Evolutionary conservation across 805 yeast species (phyloP).

Genomic region (Grigorovia jiainica): DNA sequence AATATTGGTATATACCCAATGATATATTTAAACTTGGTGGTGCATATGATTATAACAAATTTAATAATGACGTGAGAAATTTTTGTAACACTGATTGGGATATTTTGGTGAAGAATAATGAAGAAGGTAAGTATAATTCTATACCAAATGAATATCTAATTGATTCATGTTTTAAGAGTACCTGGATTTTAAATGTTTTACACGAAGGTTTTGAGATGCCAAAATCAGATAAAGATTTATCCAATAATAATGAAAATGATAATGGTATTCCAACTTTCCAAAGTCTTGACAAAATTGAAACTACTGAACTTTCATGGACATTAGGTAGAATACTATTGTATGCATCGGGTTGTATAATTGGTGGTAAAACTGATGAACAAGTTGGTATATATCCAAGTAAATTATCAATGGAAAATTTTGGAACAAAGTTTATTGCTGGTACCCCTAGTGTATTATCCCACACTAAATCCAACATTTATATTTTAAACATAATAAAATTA

Average conservation of each 20-base stretch:
- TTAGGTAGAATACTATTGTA: slow-evolving; percentile 76
- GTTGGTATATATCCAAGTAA: slow-evolving; percentile 26
- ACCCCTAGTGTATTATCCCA: no score
- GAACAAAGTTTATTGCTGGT: slow-evolving; percentile 22
- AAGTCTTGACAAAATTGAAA: slow-evolving; percentile 71
- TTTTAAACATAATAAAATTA: neutral
- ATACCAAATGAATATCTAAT: slow-evolving; percentile 48
- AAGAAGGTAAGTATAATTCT: slow-evolving; percentile 48
- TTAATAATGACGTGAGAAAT: slow-evolving; percentile 53
- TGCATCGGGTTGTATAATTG: slow-evolving; percentile 59
- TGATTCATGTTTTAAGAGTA: slow-evolving; percentile 87
- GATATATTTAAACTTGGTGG: slow-evolving; percentile 88
- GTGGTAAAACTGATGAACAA: slow-evolving; percentile 6
- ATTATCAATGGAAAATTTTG: slow-evolving; percentile 9
- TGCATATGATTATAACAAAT: slow-evolving; percentile 65
- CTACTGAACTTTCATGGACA: slow-evolving; percentile 91
- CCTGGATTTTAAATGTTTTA: slow-evolving; percentile 82
- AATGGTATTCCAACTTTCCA: slow-evolving; percentile 53
- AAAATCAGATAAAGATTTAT: slow-evolving; percentile 8
- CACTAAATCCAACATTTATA: neutral
- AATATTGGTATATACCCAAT: slow-evolving; percentile 95
- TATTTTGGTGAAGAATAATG: slow-evolving; percentile 38
- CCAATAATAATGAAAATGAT: slow-evolving; percentile 7
- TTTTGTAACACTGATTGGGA: slow-evolving; percentile 78
- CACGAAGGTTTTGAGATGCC: slow-evolving; percentile 93